phyloP scores from a whole-genome alignment of 441 rosid species.

The Geranium incanum region DNA sequence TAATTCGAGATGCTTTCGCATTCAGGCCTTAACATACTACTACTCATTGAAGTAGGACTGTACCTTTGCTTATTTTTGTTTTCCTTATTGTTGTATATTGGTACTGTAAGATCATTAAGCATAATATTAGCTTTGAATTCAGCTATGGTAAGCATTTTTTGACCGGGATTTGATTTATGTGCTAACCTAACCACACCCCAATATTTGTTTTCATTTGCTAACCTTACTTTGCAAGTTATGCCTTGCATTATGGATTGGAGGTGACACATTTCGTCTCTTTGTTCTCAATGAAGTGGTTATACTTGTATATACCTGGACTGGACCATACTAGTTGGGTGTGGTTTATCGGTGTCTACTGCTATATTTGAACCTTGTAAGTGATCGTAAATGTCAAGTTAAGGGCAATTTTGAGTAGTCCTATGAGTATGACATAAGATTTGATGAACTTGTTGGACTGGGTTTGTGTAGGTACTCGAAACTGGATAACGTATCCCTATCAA shows the following conservation, averaged over 20 bases:
- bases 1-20: neutral
- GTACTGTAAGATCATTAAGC: neutral
- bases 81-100: neutral
- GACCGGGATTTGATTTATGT: neutral
- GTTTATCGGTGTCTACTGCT: neutral
- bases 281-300: neutral
- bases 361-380: neutral
- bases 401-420: neutral
- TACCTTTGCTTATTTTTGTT: neutral
- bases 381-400: neutral
- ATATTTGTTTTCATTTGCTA: neutral
- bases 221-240: neutral
- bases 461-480: conserved; percentile 2
- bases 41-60: neutral
- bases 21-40: neutral
- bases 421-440: neutral
- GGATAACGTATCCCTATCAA: neutral
- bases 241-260: conserved; percentile 1
- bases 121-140: neutral
- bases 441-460: neutral
- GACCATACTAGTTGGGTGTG: neutral
- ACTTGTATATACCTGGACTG: neutral
- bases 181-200: neutral
- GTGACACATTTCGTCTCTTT: neutral
- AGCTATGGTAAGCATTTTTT: neutral